Base-by-base conservation (phyloP, 2,329 filamentous ascomycete species). In the Aspergillus intermedius region DNA sequence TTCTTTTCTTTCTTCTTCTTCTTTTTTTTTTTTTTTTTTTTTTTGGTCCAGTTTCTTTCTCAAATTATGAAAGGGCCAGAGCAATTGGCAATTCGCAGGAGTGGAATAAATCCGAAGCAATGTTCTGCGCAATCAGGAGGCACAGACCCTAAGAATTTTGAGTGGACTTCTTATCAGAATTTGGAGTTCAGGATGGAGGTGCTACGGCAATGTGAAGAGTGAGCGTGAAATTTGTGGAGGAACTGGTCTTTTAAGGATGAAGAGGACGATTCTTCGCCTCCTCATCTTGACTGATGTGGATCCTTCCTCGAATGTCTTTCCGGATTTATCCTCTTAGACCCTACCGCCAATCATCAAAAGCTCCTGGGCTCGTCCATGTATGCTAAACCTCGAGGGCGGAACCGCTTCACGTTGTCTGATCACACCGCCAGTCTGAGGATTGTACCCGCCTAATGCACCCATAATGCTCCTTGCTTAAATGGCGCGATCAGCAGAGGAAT, bases 211-310 rank as follows among this genome's bases (percentile, higher is more conserved):
- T 43, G 55, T 39, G 59, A 59, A 6, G 30, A 28, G 15, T 45
- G 39, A 62, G 44, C 42, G 43, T 9, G 57, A 60, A 32, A 47
- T 56, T 0, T 58, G 48, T 62, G 61, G 60, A 52, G 49, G 4
- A 62, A 60, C 39, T 64, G 54, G 60, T 56, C 60, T 10, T 63
- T 57, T 47, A 60, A 58, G 48, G 57, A 63, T 52, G 51, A 55
- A 17, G 52, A 51, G 4, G 57, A 59, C 42, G 15, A 49, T 19
- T 42, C 22, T 23, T 13, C 10, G n/a, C 34, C 17, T 15, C 40
- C 40, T 19, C 17, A 10, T 42, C 9, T 42, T 42, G 19, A n/a
- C 19, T 23, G 40, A 42, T 23, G 2, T 30, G 10, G 10, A 4
- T 30, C 10, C 25, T 30, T 12, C 25, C 25, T 30, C 5, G 25